Percentiles rank a stretch among this genome's conserved stretches.
Evolutionary conservation across 1,284 basidiomycete species (phyloP).

Genomic region (Rhodotorula sp.): DNA sequence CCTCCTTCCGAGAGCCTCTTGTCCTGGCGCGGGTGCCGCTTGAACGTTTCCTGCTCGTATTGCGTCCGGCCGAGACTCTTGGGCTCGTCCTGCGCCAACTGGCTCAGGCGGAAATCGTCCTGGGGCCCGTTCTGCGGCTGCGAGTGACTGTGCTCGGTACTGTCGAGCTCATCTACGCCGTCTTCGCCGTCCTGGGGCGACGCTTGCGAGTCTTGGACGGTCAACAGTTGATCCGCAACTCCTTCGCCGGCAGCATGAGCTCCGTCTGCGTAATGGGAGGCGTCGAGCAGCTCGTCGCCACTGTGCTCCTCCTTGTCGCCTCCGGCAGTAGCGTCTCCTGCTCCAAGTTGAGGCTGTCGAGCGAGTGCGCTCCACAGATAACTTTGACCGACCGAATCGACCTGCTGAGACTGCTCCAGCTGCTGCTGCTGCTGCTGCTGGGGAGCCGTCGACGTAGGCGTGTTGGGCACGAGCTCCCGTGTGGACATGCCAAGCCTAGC

Average conservation of each 20-base stretch:
- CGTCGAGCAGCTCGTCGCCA: no score
- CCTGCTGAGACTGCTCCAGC: not conserved
- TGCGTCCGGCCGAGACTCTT: not conserved
- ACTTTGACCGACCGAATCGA: not conserved
- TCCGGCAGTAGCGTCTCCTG: no score
- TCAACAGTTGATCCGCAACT: not conserved
- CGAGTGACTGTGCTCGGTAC: constrained; percentile 5
- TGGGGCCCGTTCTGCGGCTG: not conserved
- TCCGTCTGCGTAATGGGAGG: no score
- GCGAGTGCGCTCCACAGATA: not conserved
- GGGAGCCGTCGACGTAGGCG: not conserved
- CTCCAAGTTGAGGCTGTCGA: not conserved
- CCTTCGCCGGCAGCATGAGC: not conserved
- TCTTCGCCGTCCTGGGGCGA: not conserved
- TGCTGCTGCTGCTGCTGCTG: not conserved
- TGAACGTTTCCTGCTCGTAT: not conserved
- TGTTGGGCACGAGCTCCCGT: constrained; percentile 20
- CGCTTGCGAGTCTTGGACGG: constrained; percentile 9
- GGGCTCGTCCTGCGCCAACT: not conserved
- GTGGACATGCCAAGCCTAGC: not conserved
- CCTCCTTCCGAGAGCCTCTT: not conserved
- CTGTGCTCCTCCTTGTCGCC: not conserved
- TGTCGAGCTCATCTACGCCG: not conserved
- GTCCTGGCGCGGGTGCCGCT: not conserved
- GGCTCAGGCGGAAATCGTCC: not conserved